These are phyloP conservation scores for Cucurbita pepo DNA, from an alignment of 306 rosid species.

Conservation along the genomic window DNA sequence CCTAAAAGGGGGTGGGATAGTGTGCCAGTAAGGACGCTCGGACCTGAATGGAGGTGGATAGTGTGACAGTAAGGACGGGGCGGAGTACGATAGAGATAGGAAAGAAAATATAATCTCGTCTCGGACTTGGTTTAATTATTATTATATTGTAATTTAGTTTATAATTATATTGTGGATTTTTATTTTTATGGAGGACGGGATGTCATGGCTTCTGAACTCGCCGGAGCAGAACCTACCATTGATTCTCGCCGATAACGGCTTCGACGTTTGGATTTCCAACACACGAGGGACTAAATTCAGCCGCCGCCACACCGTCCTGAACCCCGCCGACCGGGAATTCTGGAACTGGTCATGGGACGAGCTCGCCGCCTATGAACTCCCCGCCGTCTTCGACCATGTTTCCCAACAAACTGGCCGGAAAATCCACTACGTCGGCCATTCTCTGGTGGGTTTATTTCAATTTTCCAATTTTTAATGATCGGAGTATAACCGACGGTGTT, in stretches of 20 bases:
- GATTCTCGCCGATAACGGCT: slow-evolving; percentile 66
- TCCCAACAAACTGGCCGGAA: slow-evolving; percentile 50
- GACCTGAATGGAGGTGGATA: too few relatives aligned
- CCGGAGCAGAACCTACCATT: slow-evolving; percentile 65
- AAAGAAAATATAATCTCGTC: too few relatives aligned
- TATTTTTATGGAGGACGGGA: slow-evolving; percentile 17
- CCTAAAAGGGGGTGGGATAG: too few relatives aligned
- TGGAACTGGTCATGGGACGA: slow-evolving; percentile 95
- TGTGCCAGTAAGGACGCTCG: too few relatives aligned
- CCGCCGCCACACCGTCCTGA: slow-evolving; percentile 36
- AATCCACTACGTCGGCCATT: slow-evolving; percentile 77
- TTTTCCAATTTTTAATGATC: neutral
- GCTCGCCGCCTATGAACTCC: slow-evolving; percentile 52
- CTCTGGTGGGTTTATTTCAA: slow-evolving; percentile 25
- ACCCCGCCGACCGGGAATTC: slow-evolving; percentile 23
- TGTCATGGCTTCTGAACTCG: slow-evolving; percentile 54
- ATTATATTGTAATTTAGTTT: too few relatives aligned
- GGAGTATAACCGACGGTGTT: neutral
- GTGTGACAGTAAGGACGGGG: too few relatives aligned
- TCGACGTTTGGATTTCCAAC: slow-evolving; percentile 79
- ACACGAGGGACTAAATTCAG: slow-evolving; percentile 80
- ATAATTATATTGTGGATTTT: too few relatives aligned
- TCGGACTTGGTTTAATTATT: too few relatives aligned
- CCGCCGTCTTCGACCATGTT: slow-evolving; percentile 61
- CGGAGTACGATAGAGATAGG: too few relatives aligned